These are phyloP conservation scores for Circinella minor DNA, from an alignment of 371 early-diverging fungal genomes.

Conservation along the genomic window DNA sequence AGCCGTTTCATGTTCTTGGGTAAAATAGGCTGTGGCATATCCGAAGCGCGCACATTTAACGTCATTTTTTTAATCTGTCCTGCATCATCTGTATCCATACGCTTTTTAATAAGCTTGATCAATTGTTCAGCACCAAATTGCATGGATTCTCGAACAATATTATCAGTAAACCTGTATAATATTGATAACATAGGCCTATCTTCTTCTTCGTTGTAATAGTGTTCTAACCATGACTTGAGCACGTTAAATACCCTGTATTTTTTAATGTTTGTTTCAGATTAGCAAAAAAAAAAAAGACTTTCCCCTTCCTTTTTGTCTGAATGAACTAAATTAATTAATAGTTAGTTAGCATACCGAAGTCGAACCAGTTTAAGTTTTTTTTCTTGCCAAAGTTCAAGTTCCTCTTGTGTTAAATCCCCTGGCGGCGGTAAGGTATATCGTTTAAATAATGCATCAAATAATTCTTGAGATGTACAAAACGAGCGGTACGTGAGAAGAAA, in stretches of 20 bases:
- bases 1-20: constrained; percentile 70
- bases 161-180: constrained; percentile 77
- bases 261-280: no score
- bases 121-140: constrained; percentile 76
- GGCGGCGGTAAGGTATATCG: constrained; percentile 82
- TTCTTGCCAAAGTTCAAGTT: constrained; percentile 81
- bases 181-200: constrained; percentile 65
- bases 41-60: constrained; percentile 62
- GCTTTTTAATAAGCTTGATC: constrained; percentile 72
- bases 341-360: constrained; percentile 51
- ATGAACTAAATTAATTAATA: no score
- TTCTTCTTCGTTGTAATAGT: constrained; percentile 81
- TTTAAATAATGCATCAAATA: constrained; percentile 72
- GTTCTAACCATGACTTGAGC: constrained; percentile 91
- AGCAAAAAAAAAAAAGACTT: no score
- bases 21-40: constrained; percentile 73
- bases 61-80: constrained; percentile 72
- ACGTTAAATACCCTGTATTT: constrained; percentile 80
- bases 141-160: constrained; percentile 74
- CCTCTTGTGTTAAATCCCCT: constrained; percentile 62
- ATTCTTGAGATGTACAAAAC: constrained; percentile 77
- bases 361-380: constrained; percentile 87
- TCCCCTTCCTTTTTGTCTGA: no score
- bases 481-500: constrained; percentile 92
- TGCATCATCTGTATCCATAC: constrained; percentile 64